Base-by-base conservation (phyloP, 148 eudicot genomes). In the Dianthus caryophyllus region DNA sequence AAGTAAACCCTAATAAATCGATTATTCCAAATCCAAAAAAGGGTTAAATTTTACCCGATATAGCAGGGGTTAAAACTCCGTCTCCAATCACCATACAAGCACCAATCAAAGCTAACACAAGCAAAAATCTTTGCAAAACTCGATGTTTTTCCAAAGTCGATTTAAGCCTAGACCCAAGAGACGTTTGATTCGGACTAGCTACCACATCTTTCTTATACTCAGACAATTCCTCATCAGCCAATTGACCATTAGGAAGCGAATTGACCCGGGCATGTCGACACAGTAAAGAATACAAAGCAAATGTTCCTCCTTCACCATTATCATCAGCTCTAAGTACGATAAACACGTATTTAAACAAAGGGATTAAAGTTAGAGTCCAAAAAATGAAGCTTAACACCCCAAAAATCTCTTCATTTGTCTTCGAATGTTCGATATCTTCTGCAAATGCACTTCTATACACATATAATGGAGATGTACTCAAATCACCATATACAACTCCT, bases 81-180 rank as follows among this genome's bases (percentile, higher is more conserved):
- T 92, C 98, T 43, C 98, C 98, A 67, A 92, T 92, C 43, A 92
- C 98, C 98, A 92, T 92, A 92, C 94, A 92, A 80, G 98, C 76
- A 29, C 98, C 98, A 77, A 87, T 73, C 67, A 92, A 76, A 75
- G 98, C 94, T 52, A 92, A 81, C 0, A 87, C 76, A 69, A 92
- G 87, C 90, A 92, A 72, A 71, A 88, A 77, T 43, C 77, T 87
- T 69, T 92, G 98, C 76, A 92, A 62, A 11, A 89, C 89, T 62
- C 79, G 81, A 80, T 92, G 76, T 47, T 77, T 89, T 65, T 92
- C 98, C 62, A 92, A 74, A 51, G 77, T 77, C 13, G 98, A 85
- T 75, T 89, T 92, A 16, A 92, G 71, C 69, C 79, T 85, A 11
- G 85, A 84, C 73, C 89, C 88, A 64, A 87, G 71, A 67, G 68